A percentile compares a stretch with the other conserved stretches of the same genome.
phyloP scores from a whole-genome alignment of 768 basidiomycete genomes.

The Daedaleopsis sinensis region DNA sequence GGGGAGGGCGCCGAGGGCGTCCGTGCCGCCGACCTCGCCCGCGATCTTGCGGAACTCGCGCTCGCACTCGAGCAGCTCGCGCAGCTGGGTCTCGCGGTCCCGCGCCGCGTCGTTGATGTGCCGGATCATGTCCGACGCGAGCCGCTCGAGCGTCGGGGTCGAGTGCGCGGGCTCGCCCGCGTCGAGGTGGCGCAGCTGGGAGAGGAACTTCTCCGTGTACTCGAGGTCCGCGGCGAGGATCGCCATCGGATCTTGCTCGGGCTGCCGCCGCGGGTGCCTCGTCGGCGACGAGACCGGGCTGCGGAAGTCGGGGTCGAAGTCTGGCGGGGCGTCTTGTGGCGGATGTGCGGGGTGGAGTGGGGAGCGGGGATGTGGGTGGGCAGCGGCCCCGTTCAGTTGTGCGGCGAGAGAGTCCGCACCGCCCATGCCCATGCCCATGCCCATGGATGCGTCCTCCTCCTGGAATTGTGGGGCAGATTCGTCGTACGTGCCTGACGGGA shows the following conservation, averaged over 20 bases:
- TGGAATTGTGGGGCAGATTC: constrained; percentile 33
- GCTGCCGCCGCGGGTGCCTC: constrained; percentile 24
- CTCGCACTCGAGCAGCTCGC: constrained; percentile 77
- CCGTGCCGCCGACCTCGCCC: constrained; percentile 75
- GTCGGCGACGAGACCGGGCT: constrained; percentile 37
- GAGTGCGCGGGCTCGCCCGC: constrained; percentile 41
- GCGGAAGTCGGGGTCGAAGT: constrained; percentile 50
- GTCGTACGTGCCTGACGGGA: constrained; percentile 31
- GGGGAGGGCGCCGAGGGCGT: constrained; percentile 71
- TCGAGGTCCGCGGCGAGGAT: constrained; percentile 73
- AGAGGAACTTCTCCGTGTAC: constrained; percentile 76
- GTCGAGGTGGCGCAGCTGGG: constrained; percentile 73
- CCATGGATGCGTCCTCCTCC: constrained; percentile 30
- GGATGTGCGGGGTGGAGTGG: constrained; percentile 23
- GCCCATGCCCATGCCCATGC: no score
- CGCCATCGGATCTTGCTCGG: constrained; percentile 65
- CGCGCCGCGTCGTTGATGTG: constrained; percentile 73
- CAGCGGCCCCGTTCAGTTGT: constrained; percentile 16
- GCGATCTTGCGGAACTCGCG: constrained; percentile 79
- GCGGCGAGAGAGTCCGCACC: constrained; percentile 17
- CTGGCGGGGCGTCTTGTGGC: constrained; percentile 33
- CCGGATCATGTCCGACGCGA: constrained; percentile 78
- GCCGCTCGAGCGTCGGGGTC: constrained; percentile 54
- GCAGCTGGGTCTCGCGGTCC: constrained; percentile 80
- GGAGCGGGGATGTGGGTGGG: not conserved